Conservation (phyloP, 2,329 filamentous ascomycete species). For the Microdochium paspali region DNA sequence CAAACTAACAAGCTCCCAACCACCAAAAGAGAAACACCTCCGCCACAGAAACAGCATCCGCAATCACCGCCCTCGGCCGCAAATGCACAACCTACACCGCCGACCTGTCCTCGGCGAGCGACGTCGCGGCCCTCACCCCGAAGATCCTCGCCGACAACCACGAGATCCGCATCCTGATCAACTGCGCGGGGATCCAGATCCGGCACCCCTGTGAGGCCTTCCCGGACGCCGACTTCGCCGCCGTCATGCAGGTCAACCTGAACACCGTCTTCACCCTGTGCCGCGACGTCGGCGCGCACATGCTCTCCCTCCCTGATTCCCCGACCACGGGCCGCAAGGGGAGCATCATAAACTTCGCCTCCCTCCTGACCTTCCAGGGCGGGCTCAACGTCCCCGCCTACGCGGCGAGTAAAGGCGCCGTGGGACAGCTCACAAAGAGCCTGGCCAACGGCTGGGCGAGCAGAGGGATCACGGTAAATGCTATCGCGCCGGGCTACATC, state of each 20-base stretch:
- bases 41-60: conserved; percentile 43
- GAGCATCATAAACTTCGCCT: conserved; percentile 77
- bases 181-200: conserved; percentile 79
- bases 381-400: conserved; percentile 85
- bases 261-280: conserved; percentile 70
- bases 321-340: conserved; percentile 47
- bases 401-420: conserved; percentile 75
- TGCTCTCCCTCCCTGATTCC: conserved; percentile 49
- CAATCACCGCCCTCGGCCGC: conserved; percentile 56
- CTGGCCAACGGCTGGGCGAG: conserved; percentile 78
- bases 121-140: conserved; percentile 52
- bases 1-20: no score
- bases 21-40: conserved; percentile 20
- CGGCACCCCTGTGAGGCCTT: conserved; percentile 69
- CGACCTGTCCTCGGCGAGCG: conserved; percentile 53
- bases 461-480: conserved; percentile 77
- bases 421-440: conserved; percentile 77
- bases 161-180: conserved; percentile 68
- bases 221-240: conserved; percentile 67
- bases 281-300: conserved; percentile 70
- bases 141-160: conserved; percentile 52
- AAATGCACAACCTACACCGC: conserved; percentile 59
- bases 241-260: conserved; percentile 81
- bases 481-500: conserved; percentile 83
- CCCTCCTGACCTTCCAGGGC: conserved; percentile 75